phyloP scores from a whole-genome alignment of 495 filamentous ascomycete genomes.

The Hypoxylon cercidicola region DNA sequence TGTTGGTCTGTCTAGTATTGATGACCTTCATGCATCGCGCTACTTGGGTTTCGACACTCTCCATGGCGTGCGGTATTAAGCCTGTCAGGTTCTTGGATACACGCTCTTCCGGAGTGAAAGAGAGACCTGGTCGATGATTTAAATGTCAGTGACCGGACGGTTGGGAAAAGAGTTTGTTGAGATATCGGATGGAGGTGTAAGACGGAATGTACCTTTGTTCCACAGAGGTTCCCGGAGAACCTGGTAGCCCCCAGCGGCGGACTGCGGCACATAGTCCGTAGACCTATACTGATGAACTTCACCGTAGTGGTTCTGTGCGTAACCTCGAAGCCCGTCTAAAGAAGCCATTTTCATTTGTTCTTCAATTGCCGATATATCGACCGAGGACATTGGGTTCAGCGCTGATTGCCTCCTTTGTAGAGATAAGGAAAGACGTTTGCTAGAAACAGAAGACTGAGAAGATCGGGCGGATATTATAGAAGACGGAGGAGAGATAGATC shows the following conservation, averaged over 20 bases:
- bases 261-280: constrained; percentile 61
- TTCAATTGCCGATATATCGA: constrained; percentile 63
- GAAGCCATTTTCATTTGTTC: constrained; percentile 63
- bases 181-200: constrained; percentile 15
- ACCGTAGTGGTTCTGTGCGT: constrained; percentile 61
- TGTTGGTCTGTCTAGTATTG: constrained; percentile 75
- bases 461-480: constrained; percentile 58
- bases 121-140: constrained; percentile 55
- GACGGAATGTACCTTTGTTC: constrained; percentile 62
- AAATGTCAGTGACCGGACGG: constrained; percentile 25
- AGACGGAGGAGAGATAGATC: constrained; percentile 62
- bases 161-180: constrained; percentile 18
- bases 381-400: constrained; percentile 64
- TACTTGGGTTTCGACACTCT: constrained; percentile 62
- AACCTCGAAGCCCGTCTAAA: constrained; percentile 63
- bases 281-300: constrained; percentile 60
- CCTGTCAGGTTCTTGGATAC: constrained; percentile 67
- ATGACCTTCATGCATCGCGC: constrained; percentile 71
- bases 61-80: constrained; percentile 67
- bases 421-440: constrained; percentile 64
- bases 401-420: constrained; percentile 58
- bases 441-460: constrained; percentile 62
- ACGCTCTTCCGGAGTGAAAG: constrained; percentile 66
- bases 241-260: constrained; percentile 64
- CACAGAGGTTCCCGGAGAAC: constrained; percentile 65